These are phyloP conservation scores for Teratosphaeria destructans DNA, from an alignment of 2,329 filamentous ascomycete species.

Conservation along the genomic window DNA sequence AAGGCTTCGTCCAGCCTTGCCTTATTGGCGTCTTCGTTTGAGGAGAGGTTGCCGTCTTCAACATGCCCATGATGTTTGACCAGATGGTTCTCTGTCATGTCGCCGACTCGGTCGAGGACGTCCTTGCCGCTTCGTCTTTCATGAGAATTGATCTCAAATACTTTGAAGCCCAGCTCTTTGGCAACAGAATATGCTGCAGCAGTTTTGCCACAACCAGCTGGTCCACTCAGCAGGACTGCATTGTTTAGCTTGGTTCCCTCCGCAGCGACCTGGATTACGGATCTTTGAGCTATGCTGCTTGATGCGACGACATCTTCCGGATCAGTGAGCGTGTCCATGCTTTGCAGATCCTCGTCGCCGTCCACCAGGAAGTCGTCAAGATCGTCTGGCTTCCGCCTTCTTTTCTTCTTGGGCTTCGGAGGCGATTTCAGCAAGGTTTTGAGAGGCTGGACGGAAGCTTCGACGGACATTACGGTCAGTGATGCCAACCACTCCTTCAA, in stretches of 20 bases:
- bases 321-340: conserved; percentile 59
- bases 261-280: conserved; percentile 31
- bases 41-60: conserved; percentile 14
- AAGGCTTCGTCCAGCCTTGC: conserved; percentile 33
- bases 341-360: conserved; percentile 62
- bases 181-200: conserved; percentile 86
- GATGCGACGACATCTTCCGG: conserved; percentile 34
- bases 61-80: conserved; percentile 46
- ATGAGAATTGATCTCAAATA: conserved; percentile 88
- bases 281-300: conserved; percentile 14
- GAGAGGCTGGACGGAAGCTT: conserved; percentile 42
- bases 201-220: conserved; percentile 84
- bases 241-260: conserved; percentile 48
- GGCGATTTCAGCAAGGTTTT: conserved; percentile 8
- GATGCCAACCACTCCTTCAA: conserved; percentile 72
- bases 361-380: conserved; percentile 72
- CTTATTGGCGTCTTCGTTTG: conserved; percentile 27
- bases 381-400: conserved; percentile 50
- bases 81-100: conserved; percentile 93
- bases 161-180: conserved; percentile 80
- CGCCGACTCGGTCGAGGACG: conserved; percentile 80
- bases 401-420: conserved; percentile 48
- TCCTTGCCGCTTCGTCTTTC: conserved; percentile 80
- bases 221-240: conserved; percentile 77
- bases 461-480: conserved; percentile 66